phyloP scores from a whole-genome alignment of 305 asterid genomes.

The Petunia hybrid region DNA sequence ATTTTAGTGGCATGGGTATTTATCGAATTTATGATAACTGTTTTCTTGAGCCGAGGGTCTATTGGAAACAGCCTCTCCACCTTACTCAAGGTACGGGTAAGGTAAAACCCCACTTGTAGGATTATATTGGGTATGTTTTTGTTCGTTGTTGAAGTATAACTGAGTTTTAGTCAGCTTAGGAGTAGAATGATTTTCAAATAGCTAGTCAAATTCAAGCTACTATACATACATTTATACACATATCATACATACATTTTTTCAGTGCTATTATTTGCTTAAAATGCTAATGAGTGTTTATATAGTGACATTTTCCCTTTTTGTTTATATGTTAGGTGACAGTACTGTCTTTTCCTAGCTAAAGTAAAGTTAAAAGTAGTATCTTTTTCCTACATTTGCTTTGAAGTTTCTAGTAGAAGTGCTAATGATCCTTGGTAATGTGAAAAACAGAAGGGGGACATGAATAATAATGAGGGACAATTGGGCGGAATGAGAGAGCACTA shows the following conservation, averaged over 20 bases:
- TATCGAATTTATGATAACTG: not conserved
- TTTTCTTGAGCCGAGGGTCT: too few species aligned
- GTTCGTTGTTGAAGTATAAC: not conserved
- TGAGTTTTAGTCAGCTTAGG: not conserved
- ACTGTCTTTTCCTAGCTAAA: not conserved
- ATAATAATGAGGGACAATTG: not conserved
- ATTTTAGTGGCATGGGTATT: not conserved
- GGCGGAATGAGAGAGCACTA: not conserved
- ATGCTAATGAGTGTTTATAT: too few species aligned
- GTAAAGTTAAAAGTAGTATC: not conserved
- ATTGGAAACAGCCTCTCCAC: too few species aligned
- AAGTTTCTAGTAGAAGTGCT: not conserved
- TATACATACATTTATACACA: too few species aligned
- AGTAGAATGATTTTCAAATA: too few species aligned
- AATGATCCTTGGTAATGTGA: not conserved
- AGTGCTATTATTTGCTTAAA: too few species aligned
- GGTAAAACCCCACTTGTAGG: too few species aligned
- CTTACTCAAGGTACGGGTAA: too few species aligned
- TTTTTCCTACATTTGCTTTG: not conserved
- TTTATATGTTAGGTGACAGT: not conserved
- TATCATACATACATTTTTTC: too few species aligned
- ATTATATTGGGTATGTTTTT: too few species aligned
- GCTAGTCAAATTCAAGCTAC: too few species aligned
- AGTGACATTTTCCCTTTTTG: not conserved
- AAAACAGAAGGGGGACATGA: not conserved